Evolutionary conservation across 2,329 filamentous ascomycete species (phyloP), one percentile per base, ranked within the genome.

Genomic region (Colletotrichum lupini): DNA sequence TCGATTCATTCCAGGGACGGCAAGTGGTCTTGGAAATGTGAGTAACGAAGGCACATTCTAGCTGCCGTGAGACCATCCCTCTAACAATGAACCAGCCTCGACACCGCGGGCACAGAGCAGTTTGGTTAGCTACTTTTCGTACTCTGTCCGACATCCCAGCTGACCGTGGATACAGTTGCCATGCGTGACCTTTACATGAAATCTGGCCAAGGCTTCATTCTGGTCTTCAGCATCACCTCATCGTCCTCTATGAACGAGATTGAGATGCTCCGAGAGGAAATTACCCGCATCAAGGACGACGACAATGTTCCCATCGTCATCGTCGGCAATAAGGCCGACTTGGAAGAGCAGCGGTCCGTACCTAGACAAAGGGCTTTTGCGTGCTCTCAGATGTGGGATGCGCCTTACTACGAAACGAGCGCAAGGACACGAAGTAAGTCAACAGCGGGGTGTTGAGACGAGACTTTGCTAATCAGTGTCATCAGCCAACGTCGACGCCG

Each of bases 191-290:
- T 96, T 58, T 97, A 97, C 86, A 97, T 98, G 94, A 97, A 97
- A 81, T 94, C 95, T 52, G 95, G 95, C 68, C 94, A 97, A 84
- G 95, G 95, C 0, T 98, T 98, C 81, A 89, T 98, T 68, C 89
- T 98, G 49, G 95, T 97, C 71, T 98, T 97, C 85, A 96, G 93
- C 83, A 97, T 97, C 80, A 96, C 94, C 22, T 97, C 94, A 74
- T 87, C 89, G 74, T 94, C 94, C 42, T 97, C 94, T n/a, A 87
- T 98, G 53, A 90, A 92, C 77, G 95, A 98, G 82, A 89, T 98
- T 35, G 89, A 91, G 77, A 92, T 94, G 77, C 88, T 98, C 55
- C 92, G 94, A 63, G 94, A 97, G 79, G 94, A 97, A 83, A 97
- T 98, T 75, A 92, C 95, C 74, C 94, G 94, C 73, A 96, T 97